Evolutionary conservation across 139 green algal species (phyloP), one percentile per base, ranked within the genome.

Genomic region (Ostreobium quekettii): DNA sequence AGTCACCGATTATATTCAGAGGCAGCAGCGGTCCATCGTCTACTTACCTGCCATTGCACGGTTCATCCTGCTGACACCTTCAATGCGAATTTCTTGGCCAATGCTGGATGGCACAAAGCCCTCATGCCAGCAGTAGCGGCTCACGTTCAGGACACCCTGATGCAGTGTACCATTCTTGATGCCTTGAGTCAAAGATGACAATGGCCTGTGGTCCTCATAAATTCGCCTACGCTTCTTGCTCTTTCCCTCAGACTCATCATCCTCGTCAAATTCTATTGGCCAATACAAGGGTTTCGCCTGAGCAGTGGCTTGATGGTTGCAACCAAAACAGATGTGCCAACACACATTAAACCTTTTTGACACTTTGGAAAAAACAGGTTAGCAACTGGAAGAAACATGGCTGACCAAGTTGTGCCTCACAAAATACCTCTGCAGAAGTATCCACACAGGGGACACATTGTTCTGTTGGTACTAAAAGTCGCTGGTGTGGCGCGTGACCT

Each of bases 151-250:
- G 3, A 76, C 42, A n/a, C 87, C 87, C 81, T 88, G 78, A 61
- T 97, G 85, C 70, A 83, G 84, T 1, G 71, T 59, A 6, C 92
- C 92, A 4, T 77, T 67, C 75, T 90, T 87, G 71, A 97, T 83
- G 30, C 89, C 88, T 24, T 79, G 75, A 4, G 76, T 85, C 26
- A 96, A 31, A 39, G 48, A 85, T 29, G 74, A 76, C 69, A 86
- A 76, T 4, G 72, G 66, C 36, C 74, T 66, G 76, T 97, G 91
- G 61, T 96, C 87, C 62, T 80, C 65, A 64, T 89, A 96, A 47
- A 95, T 65, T 47, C 77, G 78, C 64, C 78, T 81, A 35, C 82
- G 79, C 79, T 95, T 93, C 58, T 48, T 53, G 4, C 31, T 68
- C n/a, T 53, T 68, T 48, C 26, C 36, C 36, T 53, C 30, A 24